Base-by-base conservation (phyloP, 768 basidiomycete species). In the Amanita pallidorosea region DNA sequence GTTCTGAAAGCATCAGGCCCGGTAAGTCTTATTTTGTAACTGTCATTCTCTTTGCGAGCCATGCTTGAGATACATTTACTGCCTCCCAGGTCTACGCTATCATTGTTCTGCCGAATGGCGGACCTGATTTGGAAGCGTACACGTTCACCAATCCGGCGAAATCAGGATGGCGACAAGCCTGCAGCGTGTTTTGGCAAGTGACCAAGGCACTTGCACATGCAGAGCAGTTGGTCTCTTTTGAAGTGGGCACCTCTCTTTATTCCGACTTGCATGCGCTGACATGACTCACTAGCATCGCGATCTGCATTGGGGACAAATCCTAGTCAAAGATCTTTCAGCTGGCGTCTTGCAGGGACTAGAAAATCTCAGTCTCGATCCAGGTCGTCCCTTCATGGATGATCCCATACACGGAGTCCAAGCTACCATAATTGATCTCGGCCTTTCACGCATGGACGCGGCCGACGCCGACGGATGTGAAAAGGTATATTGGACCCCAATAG, bases 271-370 rank as follows among this genome's bases (percentile, higher is more conserved):
- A 44, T 37, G 23, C 36, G 18, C 13, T 49, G 53, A 46, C 47
- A 36, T 27, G n/a, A 36, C 37, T 31, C 9, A 42, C 20, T 47
- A 99, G 95, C 96, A 99, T 66, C 91, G 96, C 29, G 96, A 99
- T 65, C 79, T 99, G n/a, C 96, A 99, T 59, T 91, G 90, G 80
- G 96, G 96, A 18, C 96, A 99, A 64, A 87, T 99, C 45, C 75
- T 99, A 7, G 80, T 98, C 44, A 82, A 83, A 60, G 72, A 74
- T 53, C 52, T 75, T 3, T 65, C 74, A 20, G 54, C 58, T 47
- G 54, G 55, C 12, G 53, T 29, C 15, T 38, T 57, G 34, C 56
- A 57, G 55, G 63, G 63, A 13, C 61, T 75, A 15, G 64, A 70
- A 56, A 53, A 63, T 6, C 43, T 70, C 44, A 62, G 67, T 50